A percentile compares a stretch with the other conserved stretches of the same genome.
Conservation (phyloP, 2,329 filamentous ascomycete genomes). For the Fusarium abutilonis region DNA sequence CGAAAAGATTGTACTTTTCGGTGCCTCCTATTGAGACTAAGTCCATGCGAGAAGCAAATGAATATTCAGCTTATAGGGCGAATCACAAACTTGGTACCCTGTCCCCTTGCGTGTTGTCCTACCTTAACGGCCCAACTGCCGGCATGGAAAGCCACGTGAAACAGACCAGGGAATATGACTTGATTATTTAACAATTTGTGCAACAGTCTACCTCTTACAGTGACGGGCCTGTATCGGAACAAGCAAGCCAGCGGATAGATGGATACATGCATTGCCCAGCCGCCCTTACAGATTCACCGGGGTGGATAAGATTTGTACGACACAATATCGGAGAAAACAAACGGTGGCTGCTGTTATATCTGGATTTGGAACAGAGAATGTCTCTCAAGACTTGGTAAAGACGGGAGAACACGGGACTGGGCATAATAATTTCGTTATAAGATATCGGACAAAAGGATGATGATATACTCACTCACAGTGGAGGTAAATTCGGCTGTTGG, state of each 20-base stretch:
- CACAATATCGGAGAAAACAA: conserved; percentile 1
- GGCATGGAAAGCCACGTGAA: no score
- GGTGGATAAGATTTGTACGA: conserved; percentile 20
- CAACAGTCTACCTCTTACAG: background rate
- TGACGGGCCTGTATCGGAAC: background rate
- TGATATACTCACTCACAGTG: background rate
- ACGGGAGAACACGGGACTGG: background rate
- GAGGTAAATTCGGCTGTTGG: background rate
- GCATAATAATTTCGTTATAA: no score
- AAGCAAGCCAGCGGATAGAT: background rate
- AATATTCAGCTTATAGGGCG: no score
- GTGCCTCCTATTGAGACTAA: no score
- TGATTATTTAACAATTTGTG: background rate
- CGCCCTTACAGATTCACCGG: conserved; percentile 20
- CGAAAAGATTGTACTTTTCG: no score
- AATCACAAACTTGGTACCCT: no score
- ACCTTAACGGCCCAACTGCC: no score
- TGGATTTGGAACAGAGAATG: background rate
- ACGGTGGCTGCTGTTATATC: no score
- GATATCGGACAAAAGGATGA: no score
- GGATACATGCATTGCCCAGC: conserved; percentile 7
- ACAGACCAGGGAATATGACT: background rate
- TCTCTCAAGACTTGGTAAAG: background rate
- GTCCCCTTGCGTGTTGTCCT: no score
- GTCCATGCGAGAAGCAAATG: no score